Base-by-base conservation (phyloP, 2,329 filamentous ascomycete genomes). In the Nemania abortiva region DNA sequence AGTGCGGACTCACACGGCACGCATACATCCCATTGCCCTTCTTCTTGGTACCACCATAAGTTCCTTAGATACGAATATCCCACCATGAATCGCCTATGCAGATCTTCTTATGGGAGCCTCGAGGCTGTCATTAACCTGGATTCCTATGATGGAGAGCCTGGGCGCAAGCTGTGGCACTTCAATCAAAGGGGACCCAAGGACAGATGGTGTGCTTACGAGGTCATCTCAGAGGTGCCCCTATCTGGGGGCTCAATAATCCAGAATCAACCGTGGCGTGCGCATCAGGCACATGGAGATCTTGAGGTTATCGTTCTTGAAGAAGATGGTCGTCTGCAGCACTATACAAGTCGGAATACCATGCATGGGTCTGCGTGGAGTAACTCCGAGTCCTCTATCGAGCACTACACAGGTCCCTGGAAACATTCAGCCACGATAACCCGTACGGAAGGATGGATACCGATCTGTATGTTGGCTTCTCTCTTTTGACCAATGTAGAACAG, bases 81-180 rank as follows among this genome's bases (percentile, higher is more conserved):
- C 34, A 69, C 20, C 47, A 73, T 73, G 72, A 72, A 73, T 62
- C 70, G 70, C 6, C 24, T 73, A 6, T 73, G 66, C 27, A 66
- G 69, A 52, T 63, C 66, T 54, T 72, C 69, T 20, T 68, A 63
- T 22, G 71, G 69, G 4, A 72, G 22, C 15, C 59, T 73, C 1
- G 71, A 73, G 61, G 69, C 65, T 6, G 69, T 72, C 49, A 68
- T 72, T 42, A 68, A 63, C 60, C n/a, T 73, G 7, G 53, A 58
- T n/a, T 55, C 53, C 20, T 13, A 60, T 7, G 66, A 37, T 1
- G 31, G 64, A 11, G 11, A 50, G 2, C 18, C 24, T 27, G 24
- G 60, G 34, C 66, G 62, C 24, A 42, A 52, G 3, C 59, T 73
- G 2, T 54, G 68, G 4, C 68, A 72, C 52, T 71, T 74, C 60